These are phyloP conservation scores for Stagonosporopsis chrysanthemi DNA, from an alignment of 2,329 filamentous ascomycete genomes.

Conservation along the genomic window DNA sequence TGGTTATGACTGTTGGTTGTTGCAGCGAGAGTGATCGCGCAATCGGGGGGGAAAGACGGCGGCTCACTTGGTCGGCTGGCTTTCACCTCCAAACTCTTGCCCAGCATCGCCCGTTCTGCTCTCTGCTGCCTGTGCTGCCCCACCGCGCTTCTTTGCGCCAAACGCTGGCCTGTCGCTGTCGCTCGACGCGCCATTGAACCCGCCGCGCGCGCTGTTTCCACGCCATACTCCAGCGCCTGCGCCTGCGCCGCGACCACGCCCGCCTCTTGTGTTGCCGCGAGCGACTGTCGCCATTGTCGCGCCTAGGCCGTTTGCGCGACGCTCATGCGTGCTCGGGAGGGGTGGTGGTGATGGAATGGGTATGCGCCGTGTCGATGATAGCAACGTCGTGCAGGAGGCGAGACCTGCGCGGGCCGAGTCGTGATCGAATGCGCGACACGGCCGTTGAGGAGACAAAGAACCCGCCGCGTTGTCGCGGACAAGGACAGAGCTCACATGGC, in stretches of 20 bases:
- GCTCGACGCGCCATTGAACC: conserved; percentile 22
- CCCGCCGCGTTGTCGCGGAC: conserved; percentile 23
- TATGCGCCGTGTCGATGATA: neutral
- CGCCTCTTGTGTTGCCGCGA: conserved; percentile 33
- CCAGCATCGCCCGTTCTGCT: conserved; percentile 3
- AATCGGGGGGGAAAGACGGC: conserved; percentile 8
- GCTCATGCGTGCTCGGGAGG: conserved; percentile 20
- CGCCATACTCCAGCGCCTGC: conserved; percentile 18
- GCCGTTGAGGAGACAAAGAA: conserved; percentile 31
- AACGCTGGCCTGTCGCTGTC: conserved; percentile 10
- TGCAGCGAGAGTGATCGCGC: neutral
- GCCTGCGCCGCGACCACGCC: conserved; percentile 28
- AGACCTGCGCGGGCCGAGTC: conserved; percentile 26
- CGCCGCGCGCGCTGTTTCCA: conserved; percentile 23
- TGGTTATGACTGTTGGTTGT: neutral
- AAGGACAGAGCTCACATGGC: conserved; percentile 3
- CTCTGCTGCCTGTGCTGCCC: conserved; percentile 6
- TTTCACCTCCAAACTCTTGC: conserved; percentile 12
- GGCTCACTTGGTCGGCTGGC: conserved; percentile 15
- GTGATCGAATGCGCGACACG: conserved; percentile 29
- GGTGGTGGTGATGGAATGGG: neutral
- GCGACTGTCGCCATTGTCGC: conserved; percentile 41
- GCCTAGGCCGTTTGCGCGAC: conserved; percentile 19
- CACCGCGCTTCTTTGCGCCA: conserved; percentile 17
- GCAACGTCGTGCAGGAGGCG: neutral